Percentiles rank a stretch among this genome's conserved stretches.
These are phyloP conservation scores for Globisporangium echinulatum DNA, from an alignment of 352 stramenopile genomes.

Conservation along the genomic window DNA sequence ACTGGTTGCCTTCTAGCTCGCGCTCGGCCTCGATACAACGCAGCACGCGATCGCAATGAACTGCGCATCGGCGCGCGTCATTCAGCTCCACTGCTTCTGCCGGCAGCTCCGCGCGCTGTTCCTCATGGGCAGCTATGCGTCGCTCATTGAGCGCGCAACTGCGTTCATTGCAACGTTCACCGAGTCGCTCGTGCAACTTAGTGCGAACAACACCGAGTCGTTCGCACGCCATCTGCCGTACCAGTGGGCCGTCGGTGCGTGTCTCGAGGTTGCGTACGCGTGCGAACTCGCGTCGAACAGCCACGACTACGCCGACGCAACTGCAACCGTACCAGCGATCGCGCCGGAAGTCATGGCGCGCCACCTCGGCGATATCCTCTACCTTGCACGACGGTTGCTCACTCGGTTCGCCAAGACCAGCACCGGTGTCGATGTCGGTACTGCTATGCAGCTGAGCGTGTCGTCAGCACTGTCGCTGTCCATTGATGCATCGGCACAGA, in stretches of 20 bases:
- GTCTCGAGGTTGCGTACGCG: slow-evolving; percentile 67
- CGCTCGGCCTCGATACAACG: slow-evolving; percentile 40
- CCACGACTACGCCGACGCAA: slow-evolving; percentile 38
- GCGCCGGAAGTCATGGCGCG: slow-evolving; percentile 56
- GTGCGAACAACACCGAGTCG: slow-evolving; percentile 7
- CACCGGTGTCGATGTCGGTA: too few species aligned
- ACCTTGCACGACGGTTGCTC: slow-evolving; percentile 58
- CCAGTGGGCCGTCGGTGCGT: slow-evolving; percentile 66
- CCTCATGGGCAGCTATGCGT: slow-evolving; percentile 57
- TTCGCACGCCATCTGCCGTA: slow-evolving; percentile 47
- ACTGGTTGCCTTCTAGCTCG: slow-evolving; percentile 26
- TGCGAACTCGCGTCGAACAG: slow-evolving; percentile 73
- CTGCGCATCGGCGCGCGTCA: slow-evolving; percentile 35
- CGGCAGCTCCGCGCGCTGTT: slow-evolving; percentile 73
- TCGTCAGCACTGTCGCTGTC: background rate
- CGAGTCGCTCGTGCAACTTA: slow-evolving; percentile 20
- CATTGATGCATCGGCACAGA: background rate
- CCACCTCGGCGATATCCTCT: slow-evolving; percentile 60
- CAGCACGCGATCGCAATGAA: slow-evolving; percentile 51
- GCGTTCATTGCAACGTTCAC: slow-evolving; percentile 58
- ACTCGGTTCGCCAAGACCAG: slow-evolving; percentile 22
- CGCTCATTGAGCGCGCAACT: slow-evolving; percentile 48
- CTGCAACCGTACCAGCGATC: slow-evolving; percentile 42
- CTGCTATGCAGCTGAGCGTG: too few species aligned
- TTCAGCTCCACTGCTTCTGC: slow-evolving; percentile 75